Percentiles rank a stretch among this genome's conserved stretches.
These are phyloP conservation scores for Cyanidiococcus yangmingshanensis DNA, from an alignment of 23 red algal species.

Conservation along the genomic window DNA sequence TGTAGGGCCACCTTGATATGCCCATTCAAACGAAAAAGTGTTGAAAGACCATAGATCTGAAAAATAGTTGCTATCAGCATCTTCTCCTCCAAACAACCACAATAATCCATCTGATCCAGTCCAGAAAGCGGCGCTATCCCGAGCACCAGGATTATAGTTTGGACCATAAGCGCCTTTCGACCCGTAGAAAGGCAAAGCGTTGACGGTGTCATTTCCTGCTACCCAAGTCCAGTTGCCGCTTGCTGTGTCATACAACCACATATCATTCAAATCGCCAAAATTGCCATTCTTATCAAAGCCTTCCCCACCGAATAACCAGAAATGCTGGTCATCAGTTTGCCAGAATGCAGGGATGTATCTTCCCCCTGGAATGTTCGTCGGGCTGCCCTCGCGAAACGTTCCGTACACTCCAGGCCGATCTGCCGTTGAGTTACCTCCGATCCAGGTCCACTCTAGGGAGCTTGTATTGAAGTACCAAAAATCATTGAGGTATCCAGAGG, in stretches of 20 bases:
- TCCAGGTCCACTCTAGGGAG: neutral
- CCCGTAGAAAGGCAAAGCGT: neutral
- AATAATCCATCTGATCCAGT: no score
- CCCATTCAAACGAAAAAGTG: neutral
- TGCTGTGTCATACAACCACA: neutral
- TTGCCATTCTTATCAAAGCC: neutral
- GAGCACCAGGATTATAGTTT: neutral
- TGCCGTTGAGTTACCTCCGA: neutral
- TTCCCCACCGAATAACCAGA: neutral
- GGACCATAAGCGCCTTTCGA: neutral
- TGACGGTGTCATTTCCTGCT: conserved; percentile 1
- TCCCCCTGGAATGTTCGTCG: neutral
- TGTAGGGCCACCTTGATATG: neutral
- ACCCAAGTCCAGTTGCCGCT: neutral
- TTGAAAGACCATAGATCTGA: no score
- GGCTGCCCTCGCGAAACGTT: neutral
- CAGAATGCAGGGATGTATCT: neutral
- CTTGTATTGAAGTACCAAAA: neutral
- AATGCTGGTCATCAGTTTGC: neutral
- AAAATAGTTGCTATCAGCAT: no score
- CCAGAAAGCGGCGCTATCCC: no score
- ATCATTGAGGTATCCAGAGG: neutral
- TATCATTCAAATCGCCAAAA: neutral
- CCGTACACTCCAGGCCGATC: neutral
- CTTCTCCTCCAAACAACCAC: no score